Evolutionary conservation across 2,329 filamentous ascomycete species (phyloP).

Genomic region (Xylaria sp.): DNA sequence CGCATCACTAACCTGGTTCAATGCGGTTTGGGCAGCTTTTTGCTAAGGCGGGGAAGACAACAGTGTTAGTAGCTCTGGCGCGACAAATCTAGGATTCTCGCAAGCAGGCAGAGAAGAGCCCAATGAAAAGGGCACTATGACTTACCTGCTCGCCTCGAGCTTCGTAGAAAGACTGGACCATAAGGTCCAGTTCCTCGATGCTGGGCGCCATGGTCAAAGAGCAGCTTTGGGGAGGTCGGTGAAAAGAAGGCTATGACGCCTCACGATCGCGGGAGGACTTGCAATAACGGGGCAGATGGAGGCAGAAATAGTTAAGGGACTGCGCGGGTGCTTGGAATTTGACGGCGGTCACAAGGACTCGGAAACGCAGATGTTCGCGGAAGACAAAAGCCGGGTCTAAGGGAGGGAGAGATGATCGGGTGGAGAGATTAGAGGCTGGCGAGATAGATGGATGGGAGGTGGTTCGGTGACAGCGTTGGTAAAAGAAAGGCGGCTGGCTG

Average conservation of each 20-base stretch:
- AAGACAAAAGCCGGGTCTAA: not conserved
- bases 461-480: slow-evolving; percentile 22
- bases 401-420: slow-evolving; percentile 9
- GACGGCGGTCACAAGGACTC: not conserved
- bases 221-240: slow-evolving; percentile 24
- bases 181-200: slow-evolving; percentile 94
- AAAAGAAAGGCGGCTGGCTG: slow-evolving; percentile 24
- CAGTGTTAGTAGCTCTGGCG: slow-evolving; percentile 30
- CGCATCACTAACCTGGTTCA: slow-evolving; percentile 78
- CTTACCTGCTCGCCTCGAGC: slow-evolving; percentile 90
- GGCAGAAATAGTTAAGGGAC: not conserved
- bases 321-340: slow-evolving; percentile 5
- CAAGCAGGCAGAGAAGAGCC: not conserved
- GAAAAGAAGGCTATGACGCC: slow-evolving; percentile 39
- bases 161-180: slow-evolving; percentile 97
- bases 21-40: slow-evolving; percentile 90
- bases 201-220: slow-evolving; percentile 64
- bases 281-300: slow-evolving; percentile 25
- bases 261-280: slow-evolving; percentile 32
- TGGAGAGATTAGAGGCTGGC: slow-evolving; percentile 11
- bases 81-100: slow-evolving; percentile 6
- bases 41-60: slow-evolving; percentile 64
- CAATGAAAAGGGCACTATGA: slow-evolving; percentile 2
- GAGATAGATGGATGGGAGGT: slow-evolving; percentile 7
- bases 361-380: not conserved